Percentiles rank a stretch among this genome's conserved stretches.
Evolutionary conservation across 2,329 filamentous ascomycete genomes (phyloP).

Genomic region (Paramyrothecium roridum): DNA sequence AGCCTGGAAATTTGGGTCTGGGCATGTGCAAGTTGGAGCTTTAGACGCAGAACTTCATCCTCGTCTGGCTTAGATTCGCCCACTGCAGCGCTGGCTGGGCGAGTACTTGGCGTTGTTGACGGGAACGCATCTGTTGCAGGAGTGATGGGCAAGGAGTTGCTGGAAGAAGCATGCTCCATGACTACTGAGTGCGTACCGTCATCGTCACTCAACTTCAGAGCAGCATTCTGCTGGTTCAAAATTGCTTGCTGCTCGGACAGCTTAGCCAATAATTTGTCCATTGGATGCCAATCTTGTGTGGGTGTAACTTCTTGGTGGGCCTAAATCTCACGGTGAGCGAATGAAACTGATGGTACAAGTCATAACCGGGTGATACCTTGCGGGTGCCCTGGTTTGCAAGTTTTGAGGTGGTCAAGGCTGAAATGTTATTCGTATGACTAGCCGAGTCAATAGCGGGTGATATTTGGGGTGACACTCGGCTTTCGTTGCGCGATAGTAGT

Average conservation of each 20-base stretch:
- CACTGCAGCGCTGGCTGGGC: conserved; percentile 48
- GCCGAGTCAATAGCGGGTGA: conserved; percentile 14
- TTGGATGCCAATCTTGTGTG: conserved; percentile 42
- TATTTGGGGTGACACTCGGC: neutral
- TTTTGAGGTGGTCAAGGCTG: conserved; percentile 49
- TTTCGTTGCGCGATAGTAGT: neutral
- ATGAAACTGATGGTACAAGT: conserved; percentile 10
- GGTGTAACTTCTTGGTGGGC: conserved; percentile 37
- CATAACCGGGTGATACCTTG: conserved; percentile 40
- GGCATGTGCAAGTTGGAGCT: conserved; percentile 68
- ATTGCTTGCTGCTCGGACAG: conserved; percentile 67
- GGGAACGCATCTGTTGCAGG: conserved; percentile 55
- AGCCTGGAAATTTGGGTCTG: conserved; percentile 68
- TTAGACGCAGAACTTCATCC: conserved; percentile 65
- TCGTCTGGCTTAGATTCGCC: conserved; percentile 37
- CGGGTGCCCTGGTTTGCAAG: conserved; percentile 50
- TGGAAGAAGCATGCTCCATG: conserved; percentile 48
- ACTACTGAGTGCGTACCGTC: conserved; percentile 26
- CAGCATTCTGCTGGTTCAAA: conserved; percentile 57
- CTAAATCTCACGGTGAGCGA: conserved; percentile 40
- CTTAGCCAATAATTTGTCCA: conserved; percentile 72
- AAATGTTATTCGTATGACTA: conserved; percentile 38
- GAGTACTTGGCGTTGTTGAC: conserved; percentile 44
- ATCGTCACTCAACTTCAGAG: conserved; percentile 41
- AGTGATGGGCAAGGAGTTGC: conserved; percentile 60